Base-by-base conservation (phyloP, 78 protist genomes). In the Guillardia theta region DNA sequence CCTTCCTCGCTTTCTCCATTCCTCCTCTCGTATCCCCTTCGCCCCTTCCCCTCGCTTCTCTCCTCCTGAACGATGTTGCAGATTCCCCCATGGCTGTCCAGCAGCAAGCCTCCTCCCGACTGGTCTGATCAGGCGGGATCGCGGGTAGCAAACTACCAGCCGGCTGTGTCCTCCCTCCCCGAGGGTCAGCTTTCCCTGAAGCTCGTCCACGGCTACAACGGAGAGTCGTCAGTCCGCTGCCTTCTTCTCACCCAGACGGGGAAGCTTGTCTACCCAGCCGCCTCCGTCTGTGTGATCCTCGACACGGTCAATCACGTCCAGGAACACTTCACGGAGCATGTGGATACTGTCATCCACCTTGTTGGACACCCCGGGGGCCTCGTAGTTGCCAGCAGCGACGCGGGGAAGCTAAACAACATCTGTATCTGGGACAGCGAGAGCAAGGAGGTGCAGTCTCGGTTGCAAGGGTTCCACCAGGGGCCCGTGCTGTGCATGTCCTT, bases 351-450 rank as follows among this genome's bases (percentile, higher is more conserved):
- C n/a, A 24, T 70, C 21, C 36, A 43, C 36, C 45, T 70, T 12
- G 83, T 43, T 43, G 45, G 33, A 33, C 83, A 70, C 41, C 83
- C 83, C 0, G 41, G 4, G 36, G 83, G 83, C 6, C 9, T 36
- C 46, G 8, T 70, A 36, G 83, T 70, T 22, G 83, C 83, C 41
- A 70, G 83, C 6, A 43, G 83, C 9, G 83, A 70, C 5, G 9
- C 10, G 21, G 83, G 83, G 45, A 70, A 70, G 83, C n/a, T 15
- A 4, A 12, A 36, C 45, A 70, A 22, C 46, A 43, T 70, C 45
- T 6, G n/a, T 36, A 43, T 70, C 45, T 70, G 83, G 83, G 83
- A 70, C 83, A 70, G 83, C 83, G 83, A 70, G 83, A 33, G 45
- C 8, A 12, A 15, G 41, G 83, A 70, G 83, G 46, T 22, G 83